Evolutionary conservation across 2,329 filamentous ascomycete genomes (phyloP).

Genomic region (Penicillium sp.): DNA sequence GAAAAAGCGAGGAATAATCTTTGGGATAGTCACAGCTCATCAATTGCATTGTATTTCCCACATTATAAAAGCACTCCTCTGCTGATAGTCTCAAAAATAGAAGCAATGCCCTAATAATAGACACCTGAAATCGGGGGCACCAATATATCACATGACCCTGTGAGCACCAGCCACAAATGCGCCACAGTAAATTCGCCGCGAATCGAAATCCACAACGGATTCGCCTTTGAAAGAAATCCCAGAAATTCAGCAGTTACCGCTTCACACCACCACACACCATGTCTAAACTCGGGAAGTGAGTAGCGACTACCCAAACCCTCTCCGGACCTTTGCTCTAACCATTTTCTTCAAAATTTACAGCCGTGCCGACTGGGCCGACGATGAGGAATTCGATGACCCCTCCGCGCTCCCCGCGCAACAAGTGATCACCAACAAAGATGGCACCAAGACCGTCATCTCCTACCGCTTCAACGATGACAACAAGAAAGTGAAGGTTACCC

Average conservation of each 20-base stretch:
- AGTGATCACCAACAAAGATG: slow-evolving; percentile 95
- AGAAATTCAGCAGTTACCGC: slow-evolving; percentile 39
- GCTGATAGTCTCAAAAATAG: not conserved
- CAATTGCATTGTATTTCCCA: not conserved
- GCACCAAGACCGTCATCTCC: slow-evolving; percentile 91
- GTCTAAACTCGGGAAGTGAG: slow-evolving; percentile 50
- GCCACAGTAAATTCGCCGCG: slow-evolving; percentile 34
- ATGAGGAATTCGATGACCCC: slow-evolving; percentile 80
- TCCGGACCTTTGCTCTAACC: slow-evolving; percentile 14
- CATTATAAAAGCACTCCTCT: not conserved
- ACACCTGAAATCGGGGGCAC: slow-evolving; percentile 3
- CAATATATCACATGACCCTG: slow-evolving; percentile 19
- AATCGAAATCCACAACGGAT: slow-evolving; percentile 45
- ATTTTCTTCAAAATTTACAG: slow-evolving; percentile 32
- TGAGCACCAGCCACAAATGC: slow-evolving; percentile 32
- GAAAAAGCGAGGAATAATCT: not conserved
- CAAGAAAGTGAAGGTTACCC: slow-evolving; percentile 96
- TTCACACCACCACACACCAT: slow-evolving; percentile 37
- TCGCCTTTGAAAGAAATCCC: slow-evolving; percentile 39
- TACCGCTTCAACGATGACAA: slow-evolving; percentile 88
- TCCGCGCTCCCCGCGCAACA: slow-evolving; percentile 79
- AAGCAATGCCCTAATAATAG: not conserved
- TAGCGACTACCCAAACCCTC: slow-evolving; percentile 6
- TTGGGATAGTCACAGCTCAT: not conserved
- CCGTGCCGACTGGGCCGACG: slow-evolving; percentile 89